phyloP scores from a whole-genome alignment of 257 asterid species.

The Cinchona pubescens region DNA sequence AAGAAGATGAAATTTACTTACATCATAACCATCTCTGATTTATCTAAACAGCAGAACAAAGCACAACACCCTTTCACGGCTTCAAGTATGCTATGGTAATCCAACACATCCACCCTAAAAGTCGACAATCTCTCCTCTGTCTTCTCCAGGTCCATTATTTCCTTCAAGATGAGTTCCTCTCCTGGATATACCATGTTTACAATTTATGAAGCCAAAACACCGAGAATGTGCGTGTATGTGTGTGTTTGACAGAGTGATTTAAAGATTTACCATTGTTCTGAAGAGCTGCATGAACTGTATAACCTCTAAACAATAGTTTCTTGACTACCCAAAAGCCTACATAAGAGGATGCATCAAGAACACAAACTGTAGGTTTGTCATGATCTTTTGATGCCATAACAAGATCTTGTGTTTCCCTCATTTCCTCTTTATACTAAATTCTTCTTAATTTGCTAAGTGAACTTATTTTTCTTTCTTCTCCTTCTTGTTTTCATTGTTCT shows the following conservation, averaged over 20 bases:
- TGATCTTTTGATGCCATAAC: not conserved
- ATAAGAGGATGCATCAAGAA: conserved; percentile 47
- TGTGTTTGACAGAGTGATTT: no score
- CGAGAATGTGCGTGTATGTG: not conserved
- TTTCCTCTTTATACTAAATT: not conserved
- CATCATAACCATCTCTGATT: conserved; percentile 37
- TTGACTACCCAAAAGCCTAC: conserved; percentile 43
- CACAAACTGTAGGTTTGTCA: conserved; percentile 33
- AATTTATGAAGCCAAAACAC: no score
- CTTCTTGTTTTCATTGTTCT: not conserved
- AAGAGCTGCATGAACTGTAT: conserved; percentile 43
- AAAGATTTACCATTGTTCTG: conserved; percentile 29
- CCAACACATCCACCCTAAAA: conserved; percentile 33
- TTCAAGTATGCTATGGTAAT: conserved; percentile 43
- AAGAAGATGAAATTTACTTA: conserved; percentile 8
- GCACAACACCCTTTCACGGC: conserved; percentile 34
- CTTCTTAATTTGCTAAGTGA: no score
- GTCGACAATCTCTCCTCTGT: conserved; percentile 23
- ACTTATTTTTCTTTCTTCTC: not conserved
- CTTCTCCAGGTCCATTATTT: conserved; percentile 31
- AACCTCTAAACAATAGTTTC: conserved; percentile 37
- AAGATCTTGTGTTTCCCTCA: conserved; percentile 12
- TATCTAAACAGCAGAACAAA: conserved; percentile 41
- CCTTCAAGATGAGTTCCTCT: conserved; percentile 29
- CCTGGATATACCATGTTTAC: conserved; percentile 24